These are phyloP conservation scores for Vaccinium macrocarpon DNA, from an alignment of 148 eudicot genomes.

Conservation along the genomic window DNA sequence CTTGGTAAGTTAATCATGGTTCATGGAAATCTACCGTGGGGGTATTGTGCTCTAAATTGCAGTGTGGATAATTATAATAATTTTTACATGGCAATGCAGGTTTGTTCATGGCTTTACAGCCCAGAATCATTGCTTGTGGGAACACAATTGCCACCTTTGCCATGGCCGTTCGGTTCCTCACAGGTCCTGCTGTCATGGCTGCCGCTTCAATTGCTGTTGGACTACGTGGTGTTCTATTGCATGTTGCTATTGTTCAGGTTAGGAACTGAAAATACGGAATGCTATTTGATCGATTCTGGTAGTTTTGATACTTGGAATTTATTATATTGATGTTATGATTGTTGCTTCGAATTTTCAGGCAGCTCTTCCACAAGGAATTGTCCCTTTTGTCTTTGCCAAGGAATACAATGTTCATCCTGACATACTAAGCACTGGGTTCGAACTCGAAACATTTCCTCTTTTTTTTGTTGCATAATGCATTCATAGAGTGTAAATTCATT, in stretches of 20 bases:
- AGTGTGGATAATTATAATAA: background rate
- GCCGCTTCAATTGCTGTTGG: slow-evolving; percentile 80
- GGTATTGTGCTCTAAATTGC: background rate
- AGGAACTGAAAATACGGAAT: background rate
- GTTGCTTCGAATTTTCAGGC: slow-evolving; percentile 42
- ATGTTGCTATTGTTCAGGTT: slow-evolving; percentile 84
- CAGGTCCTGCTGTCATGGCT: slow-evolving; percentile 90
- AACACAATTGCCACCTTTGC: slow-evolving; percentile 71
- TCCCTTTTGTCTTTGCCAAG: slow-evolving; percentile 88
- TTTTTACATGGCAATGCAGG: slow-evolving; percentile 32
- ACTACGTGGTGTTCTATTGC: slow-evolving; percentile 72
- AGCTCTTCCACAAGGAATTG: slow-evolving; percentile 89
- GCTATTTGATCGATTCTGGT: background rate
- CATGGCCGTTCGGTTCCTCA: slow-evolving; percentile 82
- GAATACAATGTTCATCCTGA: slow-evolving; percentile 81
- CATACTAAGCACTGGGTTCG: slow-evolving; percentile 76
- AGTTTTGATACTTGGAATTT: background rate
- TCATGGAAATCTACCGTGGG: background rate
- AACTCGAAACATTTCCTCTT: background rate
- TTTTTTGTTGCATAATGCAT: background rate
- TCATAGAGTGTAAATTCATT: background rate
- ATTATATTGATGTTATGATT: background rate
- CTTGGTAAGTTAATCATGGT: slow-evolving; percentile 46
- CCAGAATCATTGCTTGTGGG: slow-evolving; percentile 90
- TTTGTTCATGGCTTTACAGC: slow-evolving; percentile 86